phyloP scores from a whole-genome alignment of 2,329 filamentous ascomycete genomes.

The Nemania serpens region DNA sequence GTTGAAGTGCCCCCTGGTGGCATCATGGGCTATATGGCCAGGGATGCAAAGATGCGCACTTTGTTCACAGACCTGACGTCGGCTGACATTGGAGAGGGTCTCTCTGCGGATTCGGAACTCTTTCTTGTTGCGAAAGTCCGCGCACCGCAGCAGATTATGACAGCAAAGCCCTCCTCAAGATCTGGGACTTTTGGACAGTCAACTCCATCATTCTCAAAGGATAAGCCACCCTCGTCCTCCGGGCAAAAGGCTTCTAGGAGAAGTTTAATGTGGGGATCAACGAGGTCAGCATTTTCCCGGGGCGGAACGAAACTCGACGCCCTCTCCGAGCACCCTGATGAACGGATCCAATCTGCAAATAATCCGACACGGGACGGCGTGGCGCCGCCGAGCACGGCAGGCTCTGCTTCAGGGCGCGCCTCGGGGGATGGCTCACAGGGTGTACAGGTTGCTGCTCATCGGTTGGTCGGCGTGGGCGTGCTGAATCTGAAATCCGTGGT shows the following conservation, averaged over 20 bases:
- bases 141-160: conserved; percentile 56
- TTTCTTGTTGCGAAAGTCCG: conserved; percentile 85
- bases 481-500: conserved; percentile 76
- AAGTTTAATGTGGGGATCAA: conserved; percentile 71
- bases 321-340: conserved; percentile 58
- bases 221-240: conserved; percentile 56
- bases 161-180: conserved; percentile 55
- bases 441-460: conserved; percentile 60
- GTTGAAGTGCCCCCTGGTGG: conserved; percentile 79
- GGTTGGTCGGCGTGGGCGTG: conserved; percentile 77
- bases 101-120: conserved; percentile 70
- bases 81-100: conserved; percentile 68
- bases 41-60: conserved; percentile 74
- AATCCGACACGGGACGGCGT: conserved; percentile 51
- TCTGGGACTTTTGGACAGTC: conserved; percentile 53
- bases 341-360: conserved; percentile 41
- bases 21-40: conserved; percentile 66
- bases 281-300: conserved; percentile 59
- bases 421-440: conserved; percentile 43
- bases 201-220: conserved; percentile 46
- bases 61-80: conserved; percentile 86
- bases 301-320: conserved; percentile 60
- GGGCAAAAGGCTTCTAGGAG: conserved; percentile 61
- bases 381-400: conserved; percentile 59
- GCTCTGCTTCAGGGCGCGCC: conserved; percentile 50